Percentiles rank a stretch among this genome's conserved stretches.
These are phyloP conservation scores for Sphagnum magellanicum DNA, from an alignment of 228 moss, liverwort and hornwort genomes.

Conservation along the genomic window DNA sequence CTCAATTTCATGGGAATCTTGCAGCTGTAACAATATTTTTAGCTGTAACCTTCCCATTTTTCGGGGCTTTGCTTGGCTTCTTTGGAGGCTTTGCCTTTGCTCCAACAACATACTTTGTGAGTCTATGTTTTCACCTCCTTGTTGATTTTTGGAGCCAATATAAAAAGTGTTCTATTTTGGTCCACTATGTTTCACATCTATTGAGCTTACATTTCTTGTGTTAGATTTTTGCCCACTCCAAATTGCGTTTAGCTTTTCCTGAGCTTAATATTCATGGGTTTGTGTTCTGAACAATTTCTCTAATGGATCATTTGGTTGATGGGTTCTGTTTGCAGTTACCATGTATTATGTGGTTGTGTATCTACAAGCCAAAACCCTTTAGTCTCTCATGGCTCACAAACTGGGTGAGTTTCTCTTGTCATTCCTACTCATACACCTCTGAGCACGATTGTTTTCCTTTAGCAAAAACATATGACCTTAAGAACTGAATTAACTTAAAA, in stretches of 20 bases:
- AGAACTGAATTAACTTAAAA: no score
- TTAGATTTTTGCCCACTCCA: background rate
- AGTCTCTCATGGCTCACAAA: constrained; percentile 2
- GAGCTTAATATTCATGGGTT: no score
- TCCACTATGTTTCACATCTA: no score
- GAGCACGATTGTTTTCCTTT: no score
- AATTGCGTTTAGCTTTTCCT: no score
- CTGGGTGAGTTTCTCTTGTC: background rate
- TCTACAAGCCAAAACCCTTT: constrained; percentile 2
- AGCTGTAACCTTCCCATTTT: constrained; percentile 15
- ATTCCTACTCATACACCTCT: no score
- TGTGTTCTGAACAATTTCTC: background rate
- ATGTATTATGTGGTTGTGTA: constrained; percentile 8
- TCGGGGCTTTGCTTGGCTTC: constrained; percentile 12
- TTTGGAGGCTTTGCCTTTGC: constrained; percentile 25
- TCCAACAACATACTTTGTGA: constrained; percentile 55
- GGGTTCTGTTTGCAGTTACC: constrained; percentile 2
- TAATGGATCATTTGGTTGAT: background rate
- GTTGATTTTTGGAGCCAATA: no score
- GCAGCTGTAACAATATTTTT: constrained; percentile 15
- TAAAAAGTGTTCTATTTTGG: no score
- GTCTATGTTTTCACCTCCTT: background rate
- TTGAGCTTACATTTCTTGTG: no score
- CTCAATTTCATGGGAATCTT: background rate
- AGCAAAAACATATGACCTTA: no score